Percentiles rank a stretch among this genome's conserved stretches.
These are phyloP conservation scores for Creolimax fragrantissima DNA, from an alignment of 78 protist genomes.

Conservation along the genomic window DNA sequence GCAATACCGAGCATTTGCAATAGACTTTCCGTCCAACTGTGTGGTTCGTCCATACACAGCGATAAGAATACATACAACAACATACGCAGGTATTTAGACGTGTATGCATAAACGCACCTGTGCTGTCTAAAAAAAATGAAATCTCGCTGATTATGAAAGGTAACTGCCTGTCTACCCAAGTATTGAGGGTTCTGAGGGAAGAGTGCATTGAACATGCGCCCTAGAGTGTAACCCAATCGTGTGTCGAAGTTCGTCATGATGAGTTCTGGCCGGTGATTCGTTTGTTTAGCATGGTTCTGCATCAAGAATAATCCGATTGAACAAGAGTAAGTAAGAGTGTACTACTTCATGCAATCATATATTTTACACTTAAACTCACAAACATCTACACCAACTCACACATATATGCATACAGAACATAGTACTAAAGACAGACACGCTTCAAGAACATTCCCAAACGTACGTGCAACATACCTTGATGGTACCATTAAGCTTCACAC, in stretches of 20 bases:
- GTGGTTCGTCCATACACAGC: too few species aligned
- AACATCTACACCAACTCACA: not conserved
- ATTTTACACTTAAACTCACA: not conserved
- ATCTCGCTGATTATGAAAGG: slow-evolving; percentile 96
- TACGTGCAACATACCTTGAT: slow-evolving; percentile 32
- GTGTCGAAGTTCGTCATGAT: slow-evolving; percentile 88
- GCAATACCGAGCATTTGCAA: too few species aligned
- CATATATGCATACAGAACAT: not conserved
- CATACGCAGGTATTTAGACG: too few species aligned
- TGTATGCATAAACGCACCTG: slow-evolving; percentile 46
- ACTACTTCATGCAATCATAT: not conserved
- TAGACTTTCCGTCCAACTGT: too few species aligned
- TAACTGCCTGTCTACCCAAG: slow-evolving; percentile 81
- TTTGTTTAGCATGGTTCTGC: slow-evolving; percentile 17
- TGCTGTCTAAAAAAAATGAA: slow-evolving; percentile 93
- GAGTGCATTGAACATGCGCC: slow-evolving; percentile 78
- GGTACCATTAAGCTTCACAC: slow-evolving; percentile 31
- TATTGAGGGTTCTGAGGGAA: slow-evolving; percentile 84
- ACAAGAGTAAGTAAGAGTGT: not conserved
- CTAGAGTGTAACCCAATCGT: slow-evolving; percentile 75
- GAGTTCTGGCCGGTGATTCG: slow-evolving; percentile 74
- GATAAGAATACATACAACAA: not conserved
- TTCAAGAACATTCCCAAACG: too few species aligned
- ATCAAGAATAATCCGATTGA: not conserved
- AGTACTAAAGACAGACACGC: not conserved